These are phyloP conservation scores for Mollisiaceae sp. DNA, from an alignment of 2,329 filamentous ascomycete genomes.

Conservation along the genomic window DNA sequence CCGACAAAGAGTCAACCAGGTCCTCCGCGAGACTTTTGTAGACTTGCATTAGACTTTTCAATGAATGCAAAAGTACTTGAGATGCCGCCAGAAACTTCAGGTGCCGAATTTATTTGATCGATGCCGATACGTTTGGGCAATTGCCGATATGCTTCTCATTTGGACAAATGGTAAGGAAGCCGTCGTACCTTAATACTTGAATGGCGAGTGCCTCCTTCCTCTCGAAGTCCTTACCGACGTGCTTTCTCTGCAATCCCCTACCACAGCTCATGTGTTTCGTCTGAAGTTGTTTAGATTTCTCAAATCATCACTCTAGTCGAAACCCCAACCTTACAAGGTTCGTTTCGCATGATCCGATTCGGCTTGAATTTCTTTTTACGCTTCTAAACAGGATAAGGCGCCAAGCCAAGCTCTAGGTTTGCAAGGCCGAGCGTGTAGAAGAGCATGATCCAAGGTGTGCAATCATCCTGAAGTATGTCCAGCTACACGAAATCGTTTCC, in stretches of 20 bases:
- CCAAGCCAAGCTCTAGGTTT: too few species aligned
- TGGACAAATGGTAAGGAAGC: background rate
- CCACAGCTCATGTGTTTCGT: background rate
- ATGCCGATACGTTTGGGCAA: background rate
- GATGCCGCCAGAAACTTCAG: background rate
- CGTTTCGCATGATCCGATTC: too few species aligned
- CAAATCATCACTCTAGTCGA: too few species aligned
- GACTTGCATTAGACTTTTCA: slow-evolving; percentile 41
- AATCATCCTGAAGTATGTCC: too few species aligned
- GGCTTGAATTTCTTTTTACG: too few species aligned
- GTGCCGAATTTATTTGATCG: background rate
- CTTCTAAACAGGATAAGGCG: too few species aligned
- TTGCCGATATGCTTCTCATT: background rate
- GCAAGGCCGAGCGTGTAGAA: too few species aligned
- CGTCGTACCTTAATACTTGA: background rate
- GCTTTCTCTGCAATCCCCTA: background rate
- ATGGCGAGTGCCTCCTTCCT: background rate
- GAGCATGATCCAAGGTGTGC: too few species aligned
- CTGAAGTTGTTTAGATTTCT: background rate
- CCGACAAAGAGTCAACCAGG: slow-evolving; percentile 19
- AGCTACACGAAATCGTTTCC: too few species aligned
- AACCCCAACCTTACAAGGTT: too few species aligned
- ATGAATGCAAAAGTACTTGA: slow-evolving; percentile 39
- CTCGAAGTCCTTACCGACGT: background rate
- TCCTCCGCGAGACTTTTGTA: slow-evolving; percentile 35